Base-by-base conservation (phyloP, 371 early-diverging fungal genomes). In the Thermomucor indicae-seudaticae region DNA sequence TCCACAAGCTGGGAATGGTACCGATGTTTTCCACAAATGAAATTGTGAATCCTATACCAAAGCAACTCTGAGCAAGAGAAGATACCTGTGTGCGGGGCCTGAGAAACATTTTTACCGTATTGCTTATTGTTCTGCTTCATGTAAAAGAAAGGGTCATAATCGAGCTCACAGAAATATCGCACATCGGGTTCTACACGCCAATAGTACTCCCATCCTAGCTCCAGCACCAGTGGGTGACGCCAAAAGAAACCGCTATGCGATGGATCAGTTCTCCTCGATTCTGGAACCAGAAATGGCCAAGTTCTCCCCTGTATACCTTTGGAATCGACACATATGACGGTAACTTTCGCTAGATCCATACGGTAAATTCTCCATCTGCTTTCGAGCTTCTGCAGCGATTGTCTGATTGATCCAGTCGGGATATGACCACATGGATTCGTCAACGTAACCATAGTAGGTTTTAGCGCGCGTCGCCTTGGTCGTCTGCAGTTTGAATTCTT, bases 251-350 rank as follows among this genome's bases (percentile, higher is more conserved):
- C 95, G 32, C 87, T 88, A n/a, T n/a, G n/a, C n/a, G n/a, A n/a
- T n/a, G n/a, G n/a, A n/a, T n/a, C n/a, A n/a, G n/a, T n/a, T 0
- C 80, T 76, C 32, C 57, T 74, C 50, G 59, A 74, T 5, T 41
- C 25, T 34, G 31, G 28, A 37, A 19, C 10, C 28, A 4, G 54
- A 41, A 27, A n/a, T 1, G 4, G 2, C 29, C 1, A 8, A 37
- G 4, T 39, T 11, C 46, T 19, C 22, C 35, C 24, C 17, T 24
- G 55, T 58, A 53, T 83, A 65, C 71, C 65, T 64, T 47, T 78
- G 71, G 51, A 86, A 82, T 53, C 92, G 76, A 67, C 98, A 97
- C 97, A 97, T 97, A 55, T 96, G 91, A 17, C 95, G 83, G 65
- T 98, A 98, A 7, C 90, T 84, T 56, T 89, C 83, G 29, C 78